Conservation (phyloP, 2,329 filamentous ascomycete genomes). For the Neopestalotiopsis clavispora region DNA sequence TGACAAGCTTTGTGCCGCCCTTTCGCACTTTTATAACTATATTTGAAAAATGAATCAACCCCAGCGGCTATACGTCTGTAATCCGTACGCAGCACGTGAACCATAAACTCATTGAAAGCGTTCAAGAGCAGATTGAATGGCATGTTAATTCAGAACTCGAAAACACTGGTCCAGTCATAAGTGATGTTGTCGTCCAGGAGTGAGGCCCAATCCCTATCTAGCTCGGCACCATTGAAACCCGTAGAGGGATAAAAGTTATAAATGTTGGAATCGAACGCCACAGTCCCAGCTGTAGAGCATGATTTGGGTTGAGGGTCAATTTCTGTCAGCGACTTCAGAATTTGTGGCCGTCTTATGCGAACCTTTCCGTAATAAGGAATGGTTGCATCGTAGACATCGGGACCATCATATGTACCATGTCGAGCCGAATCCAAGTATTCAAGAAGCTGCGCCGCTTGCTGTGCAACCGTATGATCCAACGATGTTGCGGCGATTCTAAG, state of each 20-base stretch:
- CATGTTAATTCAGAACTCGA: not conserved
- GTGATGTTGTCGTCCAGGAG: not conserved
- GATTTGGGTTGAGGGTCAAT: not conserved
- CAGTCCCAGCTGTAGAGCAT: not conserved
- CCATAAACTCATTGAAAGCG: not conserved
- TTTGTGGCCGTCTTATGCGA: not conserved
- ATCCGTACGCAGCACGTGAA: not conserved
- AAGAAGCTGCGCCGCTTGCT: conserved; percentile 10
- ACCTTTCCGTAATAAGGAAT: conserved; percentile 12
- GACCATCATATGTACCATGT: conserved; percentile 8
- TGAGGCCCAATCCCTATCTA: conserved; percentile 10
- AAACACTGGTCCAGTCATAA: conserved; percentile 4
- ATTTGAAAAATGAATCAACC: no score
- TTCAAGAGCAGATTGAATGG: no score
- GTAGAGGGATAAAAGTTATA: not conserved
- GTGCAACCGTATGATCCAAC: conserved; percentile 9
- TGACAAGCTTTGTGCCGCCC: no score
- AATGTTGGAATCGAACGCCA: conserved; percentile 7
- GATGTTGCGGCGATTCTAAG: not conserved
- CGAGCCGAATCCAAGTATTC: conserved; percentile 10
- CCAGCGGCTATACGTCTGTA: no score
- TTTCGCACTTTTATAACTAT: no score
- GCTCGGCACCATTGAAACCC: not conserved
- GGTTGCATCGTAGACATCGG: conserved; percentile 11
- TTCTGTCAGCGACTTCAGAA: not conserved